These are phyloP conservation scores for Spergularia azorica DNA, from an alignment of 179 eudicot genomes.

Conservation along the genomic window DNA sequence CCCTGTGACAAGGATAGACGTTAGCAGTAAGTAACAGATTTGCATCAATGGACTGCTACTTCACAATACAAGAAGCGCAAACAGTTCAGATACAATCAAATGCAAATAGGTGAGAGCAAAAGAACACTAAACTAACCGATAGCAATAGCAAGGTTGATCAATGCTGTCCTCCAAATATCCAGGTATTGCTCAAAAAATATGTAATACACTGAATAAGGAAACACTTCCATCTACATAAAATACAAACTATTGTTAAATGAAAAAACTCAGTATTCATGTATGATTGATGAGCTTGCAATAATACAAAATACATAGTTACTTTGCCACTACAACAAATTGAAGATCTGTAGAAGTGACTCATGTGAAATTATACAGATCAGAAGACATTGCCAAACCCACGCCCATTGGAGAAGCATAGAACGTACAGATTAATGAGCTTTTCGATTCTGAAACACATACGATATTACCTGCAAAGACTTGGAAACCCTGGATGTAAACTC, in stretches of 20 bases:
- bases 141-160: conserved; percentile 92
- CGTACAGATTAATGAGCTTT: not conserved
- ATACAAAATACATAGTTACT: not conserved
- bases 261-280: not conserved
- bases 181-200: conserved; percentile 98
- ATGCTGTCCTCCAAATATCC: conserved; percentile 95
- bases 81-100: not conserved
- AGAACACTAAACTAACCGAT: conserved; percentile 59
- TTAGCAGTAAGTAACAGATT: conserved; percentile 1
- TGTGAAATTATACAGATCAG: not conserved
- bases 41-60: not conserved
- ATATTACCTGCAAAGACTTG: conserved; percentile 71
- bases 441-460: not conserved
- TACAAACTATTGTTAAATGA: not conserved
- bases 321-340: not conserved
- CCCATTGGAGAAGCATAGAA: not conserved
- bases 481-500: conserved; percentile 87
- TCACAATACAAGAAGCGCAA: too few species aligned
- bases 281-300: not conserved
- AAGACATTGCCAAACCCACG: not conserved
- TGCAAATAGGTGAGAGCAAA: conserved; percentile 7
- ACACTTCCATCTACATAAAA: conserved; percentile 81
- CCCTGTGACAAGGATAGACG: conserved; percentile 52
- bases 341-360: not conserved
- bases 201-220: conserved; percentile 95